A percentile compares a stretch with the other conserved stretches of the same genome.
These are phyloP conservation scores for Exophiala dermatitidis DNA, from an alignment of 2,329 filamentous ascomycete species.

Conservation along the genomic window DNA sequence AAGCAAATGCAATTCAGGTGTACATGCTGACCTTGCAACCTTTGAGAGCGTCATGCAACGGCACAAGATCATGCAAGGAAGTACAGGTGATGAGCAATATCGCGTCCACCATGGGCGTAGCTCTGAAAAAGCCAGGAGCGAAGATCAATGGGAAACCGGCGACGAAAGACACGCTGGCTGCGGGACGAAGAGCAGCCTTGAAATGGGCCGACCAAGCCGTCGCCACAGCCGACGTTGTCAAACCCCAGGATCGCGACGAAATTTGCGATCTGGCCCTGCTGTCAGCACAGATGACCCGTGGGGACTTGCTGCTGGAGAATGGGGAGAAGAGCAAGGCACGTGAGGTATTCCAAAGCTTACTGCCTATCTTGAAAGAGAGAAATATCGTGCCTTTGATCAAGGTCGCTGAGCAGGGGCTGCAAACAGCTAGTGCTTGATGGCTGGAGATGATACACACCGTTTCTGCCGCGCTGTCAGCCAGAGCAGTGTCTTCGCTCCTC, in stretches of 20 bases:
- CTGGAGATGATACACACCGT: neutral
- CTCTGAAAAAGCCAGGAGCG: conserved; percentile 25
- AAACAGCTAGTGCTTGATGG: conserved; percentile 10
- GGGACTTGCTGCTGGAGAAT: conserved; percentile 22
- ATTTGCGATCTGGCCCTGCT: conserved; percentile 23
- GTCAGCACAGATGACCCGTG: conserved; percentile 24
- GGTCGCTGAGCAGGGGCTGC: conserved; percentile 22
- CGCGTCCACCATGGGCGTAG: conserved; percentile 24
- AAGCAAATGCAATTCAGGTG: conserved; percentile 25
- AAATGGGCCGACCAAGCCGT: conserved; percentile 26
- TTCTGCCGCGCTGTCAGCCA: no score
- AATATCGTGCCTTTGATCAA: conserved; percentile 19
- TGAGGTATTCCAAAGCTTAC: conserved; percentile 19
- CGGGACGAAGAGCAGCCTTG: conserved; percentile 19
- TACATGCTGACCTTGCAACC: conserved; percentile 27
- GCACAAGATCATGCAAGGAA: conserved; percentile 24
- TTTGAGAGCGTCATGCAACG: conserved; percentile 23
- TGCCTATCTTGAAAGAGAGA: conserved; percentile 23
- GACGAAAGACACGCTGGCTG: conserved; percentile 19
- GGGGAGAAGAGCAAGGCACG: conserved; percentile 22
- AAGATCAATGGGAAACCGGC: conserved; percentile 26
- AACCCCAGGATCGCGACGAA: conserved; percentile 21
- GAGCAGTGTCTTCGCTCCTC: neutral
- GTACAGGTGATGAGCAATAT: conserved; percentile 26
- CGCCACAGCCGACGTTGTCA: conserved; percentile 20